Conservation (phyloP, 1,284 basidiomycete species). For the Lignosus rhinocerotis region DNA sequence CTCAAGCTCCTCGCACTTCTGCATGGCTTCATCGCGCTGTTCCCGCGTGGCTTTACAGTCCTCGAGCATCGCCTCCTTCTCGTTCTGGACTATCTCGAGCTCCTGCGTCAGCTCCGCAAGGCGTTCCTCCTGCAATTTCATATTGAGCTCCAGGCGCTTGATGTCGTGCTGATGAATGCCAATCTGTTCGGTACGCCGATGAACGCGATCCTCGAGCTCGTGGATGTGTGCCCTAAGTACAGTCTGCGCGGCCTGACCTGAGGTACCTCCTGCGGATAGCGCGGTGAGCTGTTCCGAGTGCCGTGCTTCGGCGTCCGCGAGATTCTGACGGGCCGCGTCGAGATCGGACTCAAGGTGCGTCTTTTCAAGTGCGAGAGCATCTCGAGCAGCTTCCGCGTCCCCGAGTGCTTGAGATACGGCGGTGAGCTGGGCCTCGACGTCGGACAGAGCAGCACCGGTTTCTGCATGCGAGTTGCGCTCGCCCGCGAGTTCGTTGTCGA, state of each 20-base stretch:
- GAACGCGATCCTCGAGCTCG: slow-evolving; percentile 61
- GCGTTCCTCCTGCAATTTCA: slow-evolving; percentile 70
- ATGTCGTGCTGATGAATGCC: slow-evolving; percentile 75
- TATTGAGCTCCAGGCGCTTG: slow-evolving; percentile 68
- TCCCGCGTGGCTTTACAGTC: slow-evolving; percentile 75
- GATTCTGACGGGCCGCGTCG: slow-evolving; percentile 47
- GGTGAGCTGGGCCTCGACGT: slow-evolving; percentile 40
- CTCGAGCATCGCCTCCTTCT: slow-evolving; percentile 78
- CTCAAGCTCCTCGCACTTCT: slow-evolving; percentile 41
- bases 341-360: slow-evolving; percentile 64
- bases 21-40: slow-evolving; percentile 61
- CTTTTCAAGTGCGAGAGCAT: slow-evolving; percentile 60
- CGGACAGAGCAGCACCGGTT: slow-evolving; percentile 38
- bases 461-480: slow-evolving; percentile 38
- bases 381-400: slow-evolving; percentile 59
- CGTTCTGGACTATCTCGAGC: slow-evolving; percentile 58
- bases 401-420: slow-evolving; percentile 43
- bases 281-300: slow-evolving; percentile 59
- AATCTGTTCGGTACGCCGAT: slow-evolving; percentile 67
- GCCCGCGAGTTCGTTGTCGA: slow-evolving; percentile 37
- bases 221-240: slow-evolving; percentile 61
- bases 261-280: slow-evolving; percentile 53
- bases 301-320: slow-evolving; percentile 54
- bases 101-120: slow-evolving; percentile 65
- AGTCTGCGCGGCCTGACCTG: slow-evolving; percentile 34